Base-by-base conservation (phyloP, 306 rosid genomes). In the Senna siamea region DNA sequence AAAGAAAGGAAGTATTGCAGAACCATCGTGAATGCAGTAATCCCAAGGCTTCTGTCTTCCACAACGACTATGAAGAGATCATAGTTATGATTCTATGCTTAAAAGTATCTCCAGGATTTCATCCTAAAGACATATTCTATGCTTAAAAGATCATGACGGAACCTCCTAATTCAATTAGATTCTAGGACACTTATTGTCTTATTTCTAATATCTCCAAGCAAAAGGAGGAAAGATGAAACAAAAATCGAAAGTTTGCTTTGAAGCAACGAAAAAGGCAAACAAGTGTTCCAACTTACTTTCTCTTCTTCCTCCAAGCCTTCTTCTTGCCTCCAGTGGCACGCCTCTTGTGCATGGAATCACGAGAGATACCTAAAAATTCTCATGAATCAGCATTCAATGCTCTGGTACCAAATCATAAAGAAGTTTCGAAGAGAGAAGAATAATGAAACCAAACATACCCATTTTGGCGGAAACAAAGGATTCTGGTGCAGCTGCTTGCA, bases 281-380 rank as follows among this genome's bases (percentile, higher is more conserved):
- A 20, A 6, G n/a, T 0, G 0, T 5, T 18, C 57, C 8, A 50
- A 40, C 8, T 76, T 80, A 85, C 91, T 87, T 87, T 76, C 89
- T 77, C 85, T 87, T 87, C 85, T 84, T 87, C 61, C 91, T 87
- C 91, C 90, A 87, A 12, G 88, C 88, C 82, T 87, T 87, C 85
- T 87, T 84, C 88, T 87, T 87, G 69, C 90, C 56, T 51, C 56
- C 56, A 18, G 56, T 51, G 56, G 56, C 54, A 44, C 50, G 50
- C 72, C 88, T 79, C 84, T 87, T 87, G 83, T 87, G 91, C 91
- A 87, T 87, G 72, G 91, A 87, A 82, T 84, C 91, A 72, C 89
- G 89, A 69, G 87, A 87, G 28, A 87, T 87, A 78, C 91, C 30
- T 26, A 26, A 26, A 35, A 22, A 73, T n/a, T n/a, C 64, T 53